phyloP scores from a whole-genome alignment of 2,329 filamentous ascomycete genomes.

The Phyllosticta citribraziliensis region DNA sequence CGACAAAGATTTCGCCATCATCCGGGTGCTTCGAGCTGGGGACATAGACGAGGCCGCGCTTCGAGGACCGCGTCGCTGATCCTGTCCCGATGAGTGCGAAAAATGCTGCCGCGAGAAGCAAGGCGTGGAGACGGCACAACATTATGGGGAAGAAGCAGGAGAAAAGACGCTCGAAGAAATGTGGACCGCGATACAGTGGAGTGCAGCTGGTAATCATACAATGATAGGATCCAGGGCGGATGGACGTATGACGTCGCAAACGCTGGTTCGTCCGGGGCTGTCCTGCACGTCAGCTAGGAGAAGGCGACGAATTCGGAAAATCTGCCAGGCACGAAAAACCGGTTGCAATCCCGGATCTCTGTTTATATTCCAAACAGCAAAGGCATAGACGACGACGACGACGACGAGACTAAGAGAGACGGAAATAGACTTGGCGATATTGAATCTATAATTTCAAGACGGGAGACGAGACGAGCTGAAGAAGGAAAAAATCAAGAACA shows the following conservation, averaged over 20 bases:
- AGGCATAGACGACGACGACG: not conserved
- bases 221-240: not conserved
- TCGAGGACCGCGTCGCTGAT: constrained; percentile 36
- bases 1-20: constrained; percentile 58
- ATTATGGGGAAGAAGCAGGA: not conserved
- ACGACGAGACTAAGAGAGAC: not conserved
- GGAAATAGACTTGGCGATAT: not conserved
- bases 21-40: constrained; percentile 43
- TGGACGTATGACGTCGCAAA: constrained; percentile 6
- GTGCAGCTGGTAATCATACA: not conserved
- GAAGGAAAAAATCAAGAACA: not conserved
- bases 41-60: constrained; percentile 66
- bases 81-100: constrained; percentile 9
- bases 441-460: not conserved
- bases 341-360: not conserved
- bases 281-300: not conserved
- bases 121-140: not conserved
- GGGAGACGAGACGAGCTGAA: not conserved
- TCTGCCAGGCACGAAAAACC: constrained; percentile 3
- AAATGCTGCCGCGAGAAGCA: constrained; percentile 4
- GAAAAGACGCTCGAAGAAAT: not conserved
- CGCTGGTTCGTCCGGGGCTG: not conserved
- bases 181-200: not conserved
- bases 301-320: constrained; percentile 1
- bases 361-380: not conserved